Conservation (phyloP, 805 yeast species). For the Myxozyma monticola region DNA sequence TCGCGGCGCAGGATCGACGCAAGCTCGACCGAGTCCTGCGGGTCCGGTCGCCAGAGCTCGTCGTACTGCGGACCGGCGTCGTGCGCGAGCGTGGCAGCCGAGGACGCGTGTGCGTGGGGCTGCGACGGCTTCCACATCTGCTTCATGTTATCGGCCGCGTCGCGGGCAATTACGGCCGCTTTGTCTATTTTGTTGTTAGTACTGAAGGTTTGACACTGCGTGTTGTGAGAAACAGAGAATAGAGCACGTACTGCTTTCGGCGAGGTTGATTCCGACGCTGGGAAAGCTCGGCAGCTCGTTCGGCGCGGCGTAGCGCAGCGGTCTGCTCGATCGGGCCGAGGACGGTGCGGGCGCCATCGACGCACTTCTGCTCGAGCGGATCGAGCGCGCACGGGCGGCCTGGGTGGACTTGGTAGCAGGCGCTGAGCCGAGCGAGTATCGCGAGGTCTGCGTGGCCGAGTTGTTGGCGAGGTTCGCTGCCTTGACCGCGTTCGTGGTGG, state of each 20-base stretch:
- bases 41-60: constrained; percentile 45
- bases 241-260: constrained; percentile 10
- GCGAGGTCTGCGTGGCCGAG: too few species aligned
- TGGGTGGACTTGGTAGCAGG: neutral
- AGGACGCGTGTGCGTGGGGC: constrained; percentile 35
- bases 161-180: too few species aligned
- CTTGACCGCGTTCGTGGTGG: too few species aligned
- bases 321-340: constrained; percentile 4
- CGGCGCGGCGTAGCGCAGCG: constrained; percentile 17
- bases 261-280: constrained; percentile 18
- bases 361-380: too few species aligned
- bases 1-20: constrained; percentile 50
- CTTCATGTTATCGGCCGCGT: constrained; percentile 8
- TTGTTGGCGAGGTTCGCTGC: too few species aligned
- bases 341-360: constrained; percentile 4
- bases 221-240: neutral
- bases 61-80: constrained; percentile 35
- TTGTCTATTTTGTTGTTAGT: too few species aligned
- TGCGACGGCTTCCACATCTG: constrained; percentile 19
- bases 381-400: constrained; percentile 1
- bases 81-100: constrained; percentile 42
- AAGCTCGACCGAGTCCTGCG: constrained; percentile 55
- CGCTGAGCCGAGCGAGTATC: too few species aligned
- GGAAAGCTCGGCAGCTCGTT: constrained; percentile 24
- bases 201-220: too few species aligned